Evolutionary conservation across 202 grass and related monocot species (phyloP).

Genomic region (Bolboschoenoplectus hybrid): DNA sequence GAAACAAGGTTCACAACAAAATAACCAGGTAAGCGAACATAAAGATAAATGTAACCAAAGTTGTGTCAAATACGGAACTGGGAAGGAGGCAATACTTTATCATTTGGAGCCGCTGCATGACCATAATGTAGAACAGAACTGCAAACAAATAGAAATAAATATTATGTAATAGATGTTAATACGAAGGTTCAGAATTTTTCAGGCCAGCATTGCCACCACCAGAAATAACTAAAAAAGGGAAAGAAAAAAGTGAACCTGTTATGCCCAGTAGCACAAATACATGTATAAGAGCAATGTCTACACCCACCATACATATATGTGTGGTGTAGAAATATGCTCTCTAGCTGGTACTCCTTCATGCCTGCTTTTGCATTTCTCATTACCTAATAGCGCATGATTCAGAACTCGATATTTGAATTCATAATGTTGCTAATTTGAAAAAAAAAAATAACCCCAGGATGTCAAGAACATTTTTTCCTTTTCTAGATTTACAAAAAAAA

Average conservation of each 20-base stretch:
- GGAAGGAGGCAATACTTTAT: constrained; percentile 54
- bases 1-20: constrained; percentile 47
- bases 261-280: constrained; percentile 93
- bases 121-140: constrained; percentile 99
- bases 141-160: constrained; percentile 48
- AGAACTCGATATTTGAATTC: neutral
- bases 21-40: constrained; percentile 28
- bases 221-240: constrained; percentile 21
- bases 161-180: constrained; percentile 30
- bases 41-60: constrained; percentile 25
- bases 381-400: constrained; percentile 56
- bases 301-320: constrained; percentile 92
- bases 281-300: constrained; percentile 93
- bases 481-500: neutral
- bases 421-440: constrained; percentile 11
- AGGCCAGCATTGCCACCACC: neutral
- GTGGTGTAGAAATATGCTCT: constrained; percentile 96
- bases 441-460: neutral
- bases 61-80: constrained; percentile 10
- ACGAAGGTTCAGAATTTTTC: constrained; percentile 21
- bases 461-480: neutral
- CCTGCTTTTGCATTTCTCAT: constrained; percentile 79
- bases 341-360: constrained; percentile 96
- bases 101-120: constrained; percentile 92
- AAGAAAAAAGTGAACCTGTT: constrained; percentile 62